Evolutionary conservation across 495 filamentous ascomycete species (phyloP).

Genomic region (Geopyxis carbonaria): DNA sequence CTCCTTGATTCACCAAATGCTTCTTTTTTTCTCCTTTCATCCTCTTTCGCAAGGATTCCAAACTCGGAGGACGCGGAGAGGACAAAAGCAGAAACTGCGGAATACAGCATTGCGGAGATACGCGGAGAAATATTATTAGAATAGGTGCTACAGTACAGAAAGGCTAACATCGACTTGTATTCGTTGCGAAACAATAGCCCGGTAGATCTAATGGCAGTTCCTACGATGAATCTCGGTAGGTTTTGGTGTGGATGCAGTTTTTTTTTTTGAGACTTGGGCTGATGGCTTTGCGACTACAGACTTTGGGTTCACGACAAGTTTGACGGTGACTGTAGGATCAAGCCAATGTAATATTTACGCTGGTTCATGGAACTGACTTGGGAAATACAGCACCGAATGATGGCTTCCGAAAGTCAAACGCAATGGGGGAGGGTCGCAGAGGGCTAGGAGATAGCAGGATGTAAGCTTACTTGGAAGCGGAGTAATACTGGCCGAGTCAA

Average conservation of each 20-base stretch:
- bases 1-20: constrained; percentile 2
- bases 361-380: constrained; percentile 10
- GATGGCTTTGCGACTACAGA: constrained; percentile 12
- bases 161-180: constrained; percentile 3
- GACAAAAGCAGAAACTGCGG: no score
- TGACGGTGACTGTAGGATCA: constrained; percentile 13
- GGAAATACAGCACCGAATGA: constrained; percentile 52
- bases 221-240: constrained; percentile 6
- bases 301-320: constrained; percentile 26
- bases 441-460: constrained; percentile 27
- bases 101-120: no score
- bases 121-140: no score
- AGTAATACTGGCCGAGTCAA: no score
- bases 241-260: neutral
- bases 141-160: no score
- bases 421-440: no score
- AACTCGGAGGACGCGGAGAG: no score
- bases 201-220: neutral
- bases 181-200: constrained; percentile 3
- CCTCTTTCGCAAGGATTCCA: neutral
- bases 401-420: constrained; percentile 32
- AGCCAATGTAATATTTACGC: neutral
- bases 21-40: constrained; percentile 9
- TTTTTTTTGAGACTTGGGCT: constrained; percentile 4
- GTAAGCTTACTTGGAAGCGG: neutral